Conservation (phyloP, 2,329 filamentous ascomycete genomes). For the Penicillium frequentans region DNA sequence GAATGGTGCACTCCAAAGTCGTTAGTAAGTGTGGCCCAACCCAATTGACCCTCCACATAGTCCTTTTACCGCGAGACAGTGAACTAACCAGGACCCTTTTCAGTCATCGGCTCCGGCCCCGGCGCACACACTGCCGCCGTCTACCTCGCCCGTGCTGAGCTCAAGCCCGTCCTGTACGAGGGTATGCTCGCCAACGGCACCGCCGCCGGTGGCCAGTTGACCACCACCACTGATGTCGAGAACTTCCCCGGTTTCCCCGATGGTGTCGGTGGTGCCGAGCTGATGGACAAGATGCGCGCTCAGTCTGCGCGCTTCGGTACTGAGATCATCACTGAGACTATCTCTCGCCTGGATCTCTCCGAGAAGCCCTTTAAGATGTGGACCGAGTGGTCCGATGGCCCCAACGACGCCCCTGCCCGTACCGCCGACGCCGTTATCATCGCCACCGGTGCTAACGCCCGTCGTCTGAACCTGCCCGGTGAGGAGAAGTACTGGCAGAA, state of each 20-base stretch:
- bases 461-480: conserved; percentile 76
- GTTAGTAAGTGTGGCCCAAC: conserved; percentile 64
- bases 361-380: conserved; percentile 87
- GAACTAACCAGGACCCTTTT: background rate
- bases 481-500: conserved; percentile 98
- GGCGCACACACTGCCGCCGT: conserved; percentile 96
- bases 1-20: conserved; percentile 88
- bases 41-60: conserved; percentile 9
- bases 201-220: conserved; percentile 92
- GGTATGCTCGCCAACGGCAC: conserved; percentile 97
- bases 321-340: conserved; percentile 87
- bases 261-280: conserved; percentile 78
- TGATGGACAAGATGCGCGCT: conserved; percentile 95
- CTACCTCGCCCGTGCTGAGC: conserved; percentile 90
- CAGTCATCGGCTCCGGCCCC: conserved; percentile 88
- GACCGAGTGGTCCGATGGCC: conserved; percentile 78
- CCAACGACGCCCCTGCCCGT: conserved; percentile 68
- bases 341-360: conserved; percentile 82
- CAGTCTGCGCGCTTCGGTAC: conserved; percentile 94
- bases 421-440: conserved; percentile 93
- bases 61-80: background rate
- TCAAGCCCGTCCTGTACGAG: conserved; percentile 95
- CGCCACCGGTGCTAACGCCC: conserved; percentile 90
- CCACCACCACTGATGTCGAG: conserved; percentile 96
- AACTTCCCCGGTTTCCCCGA: conserved; percentile 96